Evolutionary conservation across 1,284 basidiomycete genomes (phyloP).

Genomic region (Butyriboletus appendiculatus): DNA sequence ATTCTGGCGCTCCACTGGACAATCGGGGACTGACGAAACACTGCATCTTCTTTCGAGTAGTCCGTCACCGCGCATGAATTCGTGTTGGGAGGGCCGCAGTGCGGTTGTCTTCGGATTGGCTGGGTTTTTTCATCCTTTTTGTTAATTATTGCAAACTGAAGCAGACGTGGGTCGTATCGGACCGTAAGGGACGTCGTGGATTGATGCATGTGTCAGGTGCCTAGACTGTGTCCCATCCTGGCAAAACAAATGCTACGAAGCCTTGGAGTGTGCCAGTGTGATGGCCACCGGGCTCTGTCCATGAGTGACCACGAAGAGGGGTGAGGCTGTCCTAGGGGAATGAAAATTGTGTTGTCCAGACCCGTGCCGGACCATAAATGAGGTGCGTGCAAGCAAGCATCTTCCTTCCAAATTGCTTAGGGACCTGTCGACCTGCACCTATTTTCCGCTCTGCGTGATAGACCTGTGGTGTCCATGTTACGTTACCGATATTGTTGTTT

Average conservation of each 20-base stretch:
- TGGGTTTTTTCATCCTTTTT: neutral
- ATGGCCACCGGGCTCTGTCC: slow-evolving; percentile 7
- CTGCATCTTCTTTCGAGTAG: slow-evolving; percentile 21
- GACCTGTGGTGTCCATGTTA: slow-evolving; percentile 25
- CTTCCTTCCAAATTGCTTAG: slow-evolving; percentile 11
- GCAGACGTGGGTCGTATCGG: slow-evolving; percentile 9
- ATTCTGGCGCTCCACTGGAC: slow-evolving; percentile 25
- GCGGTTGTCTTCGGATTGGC: slow-evolving; percentile 6
- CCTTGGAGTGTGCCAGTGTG: slow-evolving; percentile 6
- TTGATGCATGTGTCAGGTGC: slow-evolving; percentile 23
- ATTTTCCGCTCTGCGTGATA: slow-evolving; percentile 20
- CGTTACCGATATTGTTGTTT: slow-evolving; percentile 18
- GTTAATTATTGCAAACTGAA: slow-evolving; percentile 2
- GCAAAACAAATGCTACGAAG: slow-evolving; percentile 12
- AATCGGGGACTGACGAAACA: slow-evolving; percentile 9
- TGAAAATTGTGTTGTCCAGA: slow-evolving; percentile 19
- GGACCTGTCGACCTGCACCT: slow-evolving; percentile 7
- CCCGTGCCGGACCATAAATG: slow-evolving; percentile 14
- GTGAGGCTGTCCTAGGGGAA: slow-evolving; percentile 29
- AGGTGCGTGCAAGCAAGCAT: slow-evolving; percentile 18
- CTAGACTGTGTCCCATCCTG: slow-evolving; percentile 10
- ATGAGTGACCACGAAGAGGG: slow-evolving; percentile 4
- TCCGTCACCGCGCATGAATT: slow-evolving; percentile 7
- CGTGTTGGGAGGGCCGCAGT: slow-evolving; percentile 2
- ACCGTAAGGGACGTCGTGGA: slow-evolving; percentile 12